These are phyloP conservation scores for Ilex asprella DNA, from an alignment of 257 asterid genomes.

Conservation along the genomic window DNA sequence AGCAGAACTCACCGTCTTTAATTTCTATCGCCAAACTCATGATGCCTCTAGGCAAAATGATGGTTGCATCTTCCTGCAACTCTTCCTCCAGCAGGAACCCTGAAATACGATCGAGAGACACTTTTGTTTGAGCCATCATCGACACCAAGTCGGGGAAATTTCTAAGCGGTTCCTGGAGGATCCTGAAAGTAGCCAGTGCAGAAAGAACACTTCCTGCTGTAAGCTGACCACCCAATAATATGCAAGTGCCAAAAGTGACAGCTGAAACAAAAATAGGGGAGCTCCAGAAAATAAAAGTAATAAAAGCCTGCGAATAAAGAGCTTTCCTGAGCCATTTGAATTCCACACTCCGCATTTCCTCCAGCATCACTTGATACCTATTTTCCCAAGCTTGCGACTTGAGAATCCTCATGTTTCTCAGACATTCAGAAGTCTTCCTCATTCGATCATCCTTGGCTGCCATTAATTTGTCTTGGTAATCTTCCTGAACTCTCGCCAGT, in stretches of 20 bases:
- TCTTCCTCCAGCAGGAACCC: conserved; percentile 59
- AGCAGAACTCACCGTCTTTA: conserved; percentile 46
- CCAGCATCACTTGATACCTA: conserved; percentile 50
- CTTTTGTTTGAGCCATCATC: conserved; percentile 85
- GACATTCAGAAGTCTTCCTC: conserved; percentile 72
- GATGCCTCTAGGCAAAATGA: conserved; percentile 39
- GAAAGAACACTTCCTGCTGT: conserved; percentile 77
- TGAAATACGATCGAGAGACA: conserved; percentile 65
- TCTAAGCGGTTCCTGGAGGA: conserved; percentile 69
- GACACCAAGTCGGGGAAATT: conserved; percentile 75
- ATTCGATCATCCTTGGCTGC: conserved; percentile 72
- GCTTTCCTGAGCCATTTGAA: conserved; percentile 62
- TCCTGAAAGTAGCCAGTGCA: conserved; percentile 69
- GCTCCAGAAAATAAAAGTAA: conserved; percentile 74
- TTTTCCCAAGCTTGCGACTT: conserved; percentile 83
- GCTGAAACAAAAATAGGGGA: conserved; percentile 74
- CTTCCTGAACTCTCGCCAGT: conserved; percentile 54
- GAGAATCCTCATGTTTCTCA: conserved; percentile 68
- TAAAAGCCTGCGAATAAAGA: conserved; percentile 65
- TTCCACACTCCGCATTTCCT: conserved; percentile 70
- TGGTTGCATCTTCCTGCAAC: conserved; percentile 54
- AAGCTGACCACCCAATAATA: conserved; percentile 65
- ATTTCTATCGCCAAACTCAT: conserved; percentile 52
- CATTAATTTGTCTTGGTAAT: conserved; percentile 70
- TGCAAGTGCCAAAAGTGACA: conserved; percentile 59